phyloP scores from a whole-genome alignment of 2,329 filamentous ascomycete species.

The Aureobasidium sp. region DNA sequence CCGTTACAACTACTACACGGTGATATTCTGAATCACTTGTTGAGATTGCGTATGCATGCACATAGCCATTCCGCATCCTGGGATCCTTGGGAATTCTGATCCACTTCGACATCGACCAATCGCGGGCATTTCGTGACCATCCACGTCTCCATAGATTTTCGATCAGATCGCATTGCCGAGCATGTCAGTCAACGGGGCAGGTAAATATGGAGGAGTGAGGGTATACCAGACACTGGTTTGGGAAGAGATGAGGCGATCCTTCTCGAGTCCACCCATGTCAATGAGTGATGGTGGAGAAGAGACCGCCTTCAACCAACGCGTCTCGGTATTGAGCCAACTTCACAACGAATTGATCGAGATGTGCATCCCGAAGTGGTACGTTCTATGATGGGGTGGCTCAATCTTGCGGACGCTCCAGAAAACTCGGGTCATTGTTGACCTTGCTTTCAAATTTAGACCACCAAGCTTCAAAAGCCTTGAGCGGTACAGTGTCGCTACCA shows the following conservation, averaged over 20 bases:
- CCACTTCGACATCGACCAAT: neutral
- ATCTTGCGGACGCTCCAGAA: constrained; percentile 64
- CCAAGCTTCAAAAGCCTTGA: constrained; percentile 95
- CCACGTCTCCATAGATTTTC: neutral
- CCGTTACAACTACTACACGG: constrained; percentile 11
- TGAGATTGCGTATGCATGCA: constrained; percentile 6
- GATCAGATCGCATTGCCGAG: constrained; percentile 1
- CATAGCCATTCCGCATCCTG: neutral
- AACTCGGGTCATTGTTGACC: constrained; percentile 76
- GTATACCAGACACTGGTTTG: neutral
- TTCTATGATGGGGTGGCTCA: neutral
- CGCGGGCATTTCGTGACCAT: neutral
- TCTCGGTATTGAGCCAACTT: neutral
- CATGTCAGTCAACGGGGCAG: neutral
- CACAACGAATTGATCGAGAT: constrained; percentile 9
- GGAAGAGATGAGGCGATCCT: neutral
- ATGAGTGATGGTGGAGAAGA: neutral
- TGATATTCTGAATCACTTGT: constrained; percentile 12
- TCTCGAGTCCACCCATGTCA: neutral
- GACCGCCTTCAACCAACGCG: neutral
- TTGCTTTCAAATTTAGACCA: constrained; percentile 92
- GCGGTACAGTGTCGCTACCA: constrained; percentile 79
- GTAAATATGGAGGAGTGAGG: neutral
- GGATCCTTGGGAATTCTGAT: neutral
- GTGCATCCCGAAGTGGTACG: neutral